phyloP scores from a whole-genome alignment of 257 asterid genomes.

The Nicotiana noctiflora region DNA sequence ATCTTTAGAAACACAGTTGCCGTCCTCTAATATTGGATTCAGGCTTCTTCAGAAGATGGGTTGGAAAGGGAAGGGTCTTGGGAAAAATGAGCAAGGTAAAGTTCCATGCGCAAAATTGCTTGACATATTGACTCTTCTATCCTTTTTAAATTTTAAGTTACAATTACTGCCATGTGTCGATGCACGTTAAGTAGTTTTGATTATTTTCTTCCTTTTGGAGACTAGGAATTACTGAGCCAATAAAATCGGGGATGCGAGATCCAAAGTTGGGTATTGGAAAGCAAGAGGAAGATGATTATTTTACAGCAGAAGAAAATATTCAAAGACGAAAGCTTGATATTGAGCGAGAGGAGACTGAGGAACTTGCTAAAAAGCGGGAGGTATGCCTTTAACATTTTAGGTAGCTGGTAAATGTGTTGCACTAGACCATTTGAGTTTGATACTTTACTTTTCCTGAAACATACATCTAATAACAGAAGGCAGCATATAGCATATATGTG shows the following conservation, averaged over 20 bases:
- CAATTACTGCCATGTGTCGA: not conserved
- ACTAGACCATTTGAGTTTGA: conserved; percentile 48
- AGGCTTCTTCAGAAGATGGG: conserved; percentile 99
- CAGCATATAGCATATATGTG: conserved; percentile 89
- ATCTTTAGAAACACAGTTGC: conserved; percentile 67
- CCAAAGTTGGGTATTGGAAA: conserved; percentile 91
- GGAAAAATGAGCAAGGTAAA: conserved; percentile 93
- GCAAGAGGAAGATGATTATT: conserved; percentile 96
- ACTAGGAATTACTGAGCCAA: conserved; percentile 86
- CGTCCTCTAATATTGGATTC: conserved; percentile 81
- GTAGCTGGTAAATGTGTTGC: conserved; percentile 24
- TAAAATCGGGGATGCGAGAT: conserved; percentile 91
- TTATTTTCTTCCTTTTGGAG: conserved; percentile 6
- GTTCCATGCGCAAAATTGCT: not conserved
- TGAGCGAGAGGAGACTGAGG: conserved; percentile 92
- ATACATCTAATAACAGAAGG: conserved; percentile 85
- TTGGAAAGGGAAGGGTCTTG: conserved; percentile 99
- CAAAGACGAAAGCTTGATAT: conserved; percentile 90
- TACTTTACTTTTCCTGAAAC: conserved; percentile 62
- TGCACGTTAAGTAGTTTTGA: not conserved
- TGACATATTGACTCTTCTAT: not conserved
- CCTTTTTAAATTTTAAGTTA: not conserved
- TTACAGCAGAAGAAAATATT: conserved; percentile 95
- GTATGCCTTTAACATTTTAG: conserved; percentile 41
- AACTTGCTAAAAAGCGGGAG: conserved; percentile 92